Base-by-base conservation (phyloP, 495 filamentous ascomycete genomes). In the Pyrenula massariospora region DNA sequence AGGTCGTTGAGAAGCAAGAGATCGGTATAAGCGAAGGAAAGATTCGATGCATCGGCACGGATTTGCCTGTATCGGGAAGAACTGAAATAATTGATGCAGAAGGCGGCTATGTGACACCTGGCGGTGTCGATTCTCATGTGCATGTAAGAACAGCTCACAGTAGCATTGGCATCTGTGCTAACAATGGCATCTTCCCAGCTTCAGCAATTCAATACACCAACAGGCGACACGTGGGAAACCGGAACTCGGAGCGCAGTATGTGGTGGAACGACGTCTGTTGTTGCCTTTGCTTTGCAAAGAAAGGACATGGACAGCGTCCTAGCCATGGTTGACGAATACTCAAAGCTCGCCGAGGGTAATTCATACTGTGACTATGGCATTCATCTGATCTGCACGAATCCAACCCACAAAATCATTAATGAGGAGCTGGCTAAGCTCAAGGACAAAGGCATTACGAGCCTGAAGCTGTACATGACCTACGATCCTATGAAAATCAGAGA, bases 391-490 rank as follows among this genome's bases (percentile, higher is more conserved):
- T 65, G 83, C 22, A 69, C 75, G 1, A 81, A 83, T 53, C 77
- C 79, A 0, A 75, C 69, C 12, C 52, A 55, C 5, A 59, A 60
- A 10, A 71, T 76, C 1, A 69, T 82, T 0, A 63, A 65, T 3
- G 31, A 42, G 8, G 75, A 79, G 50, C 70, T 82, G 42, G 65
- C 71, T 0, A 64, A 69, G 19, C 64, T 79, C 1, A 42, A 42
- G 15, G 65, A 71, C 22, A 69, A 74, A 15, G 79, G 82, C 24
- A 76, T 85, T 56, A 78, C 72, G 12, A 76, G 71, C 12, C 68
- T 83, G 25, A 84, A 85, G 64, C 71, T 84, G 23, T 85, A 83
- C 62, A 84, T 85, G 82, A 85, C 81, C 1, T 85, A 85, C 66
- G 71, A 76, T 55, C 69, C 76, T 1, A 66, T 82, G 22, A 71